A percentile compares a stretch with the other conserved stretches of the same genome.
These are phyloP conservation scores for Hypoxylon trugodes DNA, from an alignment of 495 filamentous ascomycete genomes.

Conservation along the genomic window DNA sequence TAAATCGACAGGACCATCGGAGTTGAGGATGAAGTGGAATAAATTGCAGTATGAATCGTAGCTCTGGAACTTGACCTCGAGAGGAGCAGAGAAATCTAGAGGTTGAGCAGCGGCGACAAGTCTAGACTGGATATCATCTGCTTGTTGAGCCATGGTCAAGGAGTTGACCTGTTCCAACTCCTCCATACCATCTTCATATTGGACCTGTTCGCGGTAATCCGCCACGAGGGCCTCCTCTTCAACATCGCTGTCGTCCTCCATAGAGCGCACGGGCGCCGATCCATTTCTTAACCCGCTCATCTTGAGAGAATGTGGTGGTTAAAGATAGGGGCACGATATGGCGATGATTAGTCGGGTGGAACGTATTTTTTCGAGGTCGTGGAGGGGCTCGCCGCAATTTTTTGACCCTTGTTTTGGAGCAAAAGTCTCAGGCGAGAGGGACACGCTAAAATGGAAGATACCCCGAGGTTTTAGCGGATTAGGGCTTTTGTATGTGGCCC, in stretches of 20 bases:
- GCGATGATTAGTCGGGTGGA: conserved; percentile 20
- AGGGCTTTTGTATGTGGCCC: conserved; percentile 36
- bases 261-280: conserved; percentile 58
- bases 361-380: conserved; percentile 17
- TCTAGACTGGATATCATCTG: conserved; percentile 89
- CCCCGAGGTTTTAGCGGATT: conserved; percentile 45
- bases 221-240: conserved; percentile 94
- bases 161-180: conserved; percentile 72
- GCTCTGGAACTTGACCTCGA: conserved; percentile 95
- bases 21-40: conserved; percentile 99
- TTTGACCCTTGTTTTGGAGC: conserved; percentile 27
- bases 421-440: conserved; percentile 10
- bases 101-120: conserved; percentile 90
- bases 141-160: conserved; percentile 60
- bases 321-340: conserved; percentile 26
- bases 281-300: conserved; percentile 64
- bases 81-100: conserved; percentile 89
- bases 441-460: conserved; percentile 10
- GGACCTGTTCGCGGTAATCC: conserved; percentile 94
- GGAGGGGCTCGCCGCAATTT: conserved; percentile 42
- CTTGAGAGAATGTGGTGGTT: conserved; percentile 31
- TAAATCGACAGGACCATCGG: conserved; percentile 94
- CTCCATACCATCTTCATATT: conserved; percentile 84
- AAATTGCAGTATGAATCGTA: conserved; percentile 99
- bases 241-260: conserved; percentile 86